Evolutionary conservation across 2,329 filamentous ascomycete species (phyloP).

Genomic region (Pyrenophora tritici-repentis): DNA sequence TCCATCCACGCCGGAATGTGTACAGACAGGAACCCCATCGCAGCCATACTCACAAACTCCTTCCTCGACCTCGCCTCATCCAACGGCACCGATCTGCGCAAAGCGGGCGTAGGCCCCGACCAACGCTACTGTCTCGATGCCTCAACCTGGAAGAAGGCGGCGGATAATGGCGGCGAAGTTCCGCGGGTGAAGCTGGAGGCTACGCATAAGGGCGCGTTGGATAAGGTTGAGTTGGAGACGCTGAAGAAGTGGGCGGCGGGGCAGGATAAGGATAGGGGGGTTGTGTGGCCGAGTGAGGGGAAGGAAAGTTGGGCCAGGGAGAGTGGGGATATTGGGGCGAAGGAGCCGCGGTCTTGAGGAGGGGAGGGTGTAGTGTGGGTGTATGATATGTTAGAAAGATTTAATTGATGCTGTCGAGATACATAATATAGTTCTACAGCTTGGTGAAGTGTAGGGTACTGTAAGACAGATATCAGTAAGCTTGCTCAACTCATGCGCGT

Average conservation of each 20-base stretch:
- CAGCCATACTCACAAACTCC: slow-evolving; percentile 60
- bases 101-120: slow-evolving; percentile 58
- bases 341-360: slow-evolving; percentile 29
- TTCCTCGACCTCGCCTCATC: slow-evolving; percentile 64
- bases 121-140: slow-evolving; percentile 66
- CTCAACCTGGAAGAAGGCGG: slow-evolving; percentile 57
- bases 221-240: slow-evolving; percentile 53
- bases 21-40: slow-evolving; percentile 48
- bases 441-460: no score
- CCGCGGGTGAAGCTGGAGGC: slow-evolving; percentile 56
- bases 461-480: no score
- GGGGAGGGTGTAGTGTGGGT: no score
- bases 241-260: slow-evolving; percentile 55
- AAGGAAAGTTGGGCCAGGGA: slow-evolving; percentile 17
- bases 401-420: no score
- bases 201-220: slow-evolving; percentile 57
- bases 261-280: slow-evolving; percentile 30
- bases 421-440: no score
- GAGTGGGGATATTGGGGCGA: slow-evolving; percentile 32
- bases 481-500: no score
- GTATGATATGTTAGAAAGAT: no score
- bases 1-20: slow-evolving; percentile 26
- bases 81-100: slow-evolving; percentile 62
- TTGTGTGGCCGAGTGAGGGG: slow-evolving; percentile 13
- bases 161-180: slow-evolving; percentile 23